These are phyloP conservation scores for Tylopilus subfusipes DNA, from an alignment of 768 basidiomycete genomes.

Conservation along the genomic window DNA sequence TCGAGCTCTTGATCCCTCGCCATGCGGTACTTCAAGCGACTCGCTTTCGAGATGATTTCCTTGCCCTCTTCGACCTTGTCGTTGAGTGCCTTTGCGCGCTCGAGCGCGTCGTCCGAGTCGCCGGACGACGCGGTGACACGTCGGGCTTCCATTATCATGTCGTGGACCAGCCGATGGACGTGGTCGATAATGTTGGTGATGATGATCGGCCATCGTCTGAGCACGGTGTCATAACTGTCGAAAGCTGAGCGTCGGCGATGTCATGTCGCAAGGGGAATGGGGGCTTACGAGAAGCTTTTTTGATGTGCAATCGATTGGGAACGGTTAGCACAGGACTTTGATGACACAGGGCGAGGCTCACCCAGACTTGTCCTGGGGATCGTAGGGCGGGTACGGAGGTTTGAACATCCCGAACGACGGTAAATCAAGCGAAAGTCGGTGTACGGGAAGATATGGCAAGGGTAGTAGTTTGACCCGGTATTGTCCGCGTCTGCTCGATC, in stretches of 20 bases:
- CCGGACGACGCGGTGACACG: conserved; percentile 4
- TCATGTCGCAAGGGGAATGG: neutral
- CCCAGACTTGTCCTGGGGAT: conserved; percentile 68
- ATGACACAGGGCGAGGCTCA: conserved; percentile 28
- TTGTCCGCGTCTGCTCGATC: neutral
- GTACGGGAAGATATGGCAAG: neutral
- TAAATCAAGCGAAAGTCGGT: neutral
- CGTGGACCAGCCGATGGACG: conserved; percentile 66
- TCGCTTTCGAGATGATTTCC: conserved; percentile 66
- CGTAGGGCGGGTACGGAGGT: conserved; percentile 65
- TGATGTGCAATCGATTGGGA: neutral
- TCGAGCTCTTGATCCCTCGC: conserved; percentile 65
- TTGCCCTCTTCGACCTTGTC: conserved; percentile 71
- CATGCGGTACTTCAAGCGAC: conserved; percentile 87
- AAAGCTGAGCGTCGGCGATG: neutral
- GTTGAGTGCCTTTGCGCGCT: conserved; percentile 29
- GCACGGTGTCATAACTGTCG: conserved; percentile 70
- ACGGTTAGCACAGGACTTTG: neutral
- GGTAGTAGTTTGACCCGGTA: neutral
- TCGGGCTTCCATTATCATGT: conserved; percentile 44
- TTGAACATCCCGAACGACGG: conserved; percentile 34
- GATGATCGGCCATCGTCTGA: conserved; percentile 81
- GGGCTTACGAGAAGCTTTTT: conserved; percentile 59
- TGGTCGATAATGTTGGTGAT: conserved; percentile 77
- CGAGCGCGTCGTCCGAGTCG: neutral